phyloP scores from a whole-genome alignment of 1,284 basidiomycete species.

The Cutaneotrichosporon cyanovorans region DNA sequence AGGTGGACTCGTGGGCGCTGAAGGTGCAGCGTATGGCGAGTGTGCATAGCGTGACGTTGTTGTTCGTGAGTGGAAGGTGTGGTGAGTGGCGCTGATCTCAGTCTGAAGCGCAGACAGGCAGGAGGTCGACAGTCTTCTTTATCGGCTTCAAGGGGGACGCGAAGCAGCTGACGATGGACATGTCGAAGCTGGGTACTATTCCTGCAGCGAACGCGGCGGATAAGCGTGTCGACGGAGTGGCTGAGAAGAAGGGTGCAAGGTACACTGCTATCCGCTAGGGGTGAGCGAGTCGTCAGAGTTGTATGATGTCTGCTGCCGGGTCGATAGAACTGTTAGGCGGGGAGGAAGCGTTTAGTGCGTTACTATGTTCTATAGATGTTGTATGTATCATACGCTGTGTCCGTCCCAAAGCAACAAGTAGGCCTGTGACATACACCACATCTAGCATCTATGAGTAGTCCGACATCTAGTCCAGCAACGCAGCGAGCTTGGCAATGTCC shows the following conservation, averaged over 20 bases:
- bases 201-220: constrained; percentile 39
- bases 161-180: constrained; percentile 38
- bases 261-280: constrained; percentile 23
- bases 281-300: background rate
- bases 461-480: constrained; percentile 1
- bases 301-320: no score
- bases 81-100: constrained; percentile 9
- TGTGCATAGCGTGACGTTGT: constrained; percentile 41
- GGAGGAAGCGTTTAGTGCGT: no score
- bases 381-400: no score
- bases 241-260: constrained; percentile 40
- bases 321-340: no score
- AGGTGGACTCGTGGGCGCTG: constrained; percentile 45
- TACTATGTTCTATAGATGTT: background rate
- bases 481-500: constrained; percentile 36
- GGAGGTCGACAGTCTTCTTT: constrained; percentile 30
- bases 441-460: background rate
- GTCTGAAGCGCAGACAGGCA: constrained; percentile 31
- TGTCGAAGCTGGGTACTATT: constrained; percentile 39
- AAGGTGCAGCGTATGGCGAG: constrained; percentile 46
- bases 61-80: constrained; percentile 32
- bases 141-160: constrained; percentile 44
- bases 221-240: constrained; percentile 37
- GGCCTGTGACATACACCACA: no score
- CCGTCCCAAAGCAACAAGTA: no score